A percentile compares a stretch with the other conserved stretches of the same genome.
phyloP scores from a whole-genome alignment of 2,329 filamentous ascomycete species.

The Aspergillus tanneri region DNA sequence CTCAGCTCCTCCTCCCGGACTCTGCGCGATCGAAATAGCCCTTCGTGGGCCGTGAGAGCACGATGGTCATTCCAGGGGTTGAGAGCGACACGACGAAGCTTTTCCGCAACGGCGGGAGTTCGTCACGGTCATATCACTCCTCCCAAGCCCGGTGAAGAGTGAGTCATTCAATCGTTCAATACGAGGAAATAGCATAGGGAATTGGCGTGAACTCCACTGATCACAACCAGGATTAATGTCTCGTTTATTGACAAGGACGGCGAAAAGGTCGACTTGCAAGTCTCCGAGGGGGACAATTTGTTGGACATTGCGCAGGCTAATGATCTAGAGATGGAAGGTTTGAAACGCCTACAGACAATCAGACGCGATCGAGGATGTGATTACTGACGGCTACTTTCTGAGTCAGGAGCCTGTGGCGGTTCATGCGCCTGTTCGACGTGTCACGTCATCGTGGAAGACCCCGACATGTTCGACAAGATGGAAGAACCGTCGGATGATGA shows the following conservation, averaged over 20 bases:
- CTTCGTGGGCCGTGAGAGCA: conserved; percentile 10
- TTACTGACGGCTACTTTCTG: conserved; percentile 1
- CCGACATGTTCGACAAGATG: conserved; percentile 74
- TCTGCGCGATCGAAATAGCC: conserved; percentile 14
- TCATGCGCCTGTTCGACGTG: conserved; percentile 92
- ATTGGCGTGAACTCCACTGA: too few species aligned
- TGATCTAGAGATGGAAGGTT: conserved; percentile 94
- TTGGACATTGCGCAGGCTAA: conserved; percentile 92
- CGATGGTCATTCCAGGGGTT: conserved; percentile 22
- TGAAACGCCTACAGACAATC: conserved; percentile 15
- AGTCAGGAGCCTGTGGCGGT: conserved; percentile 78
- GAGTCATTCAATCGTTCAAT: conserved; percentile 45
- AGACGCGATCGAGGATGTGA: neutral
- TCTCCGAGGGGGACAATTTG: conserved; percentile 84
- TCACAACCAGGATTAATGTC: conserved; percentile 74
- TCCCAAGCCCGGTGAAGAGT: conserved; percentile 92
- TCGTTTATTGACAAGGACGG: conserved; percentile 94
- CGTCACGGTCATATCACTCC: conserved; percentile 77
- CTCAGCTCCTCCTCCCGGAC: conserved; percentile 26
- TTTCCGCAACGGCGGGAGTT: conserved; percentile 62
- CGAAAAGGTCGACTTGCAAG: conserved; percentile 70
- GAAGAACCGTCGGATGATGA: conserved; percentile 75
- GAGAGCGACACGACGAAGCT: conserved; percentile 48
- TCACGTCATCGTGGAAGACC: conserved; percentile 78
- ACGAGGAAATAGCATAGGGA: too few species aligned